phyloP scores from a whole-genome alignment of 2,329 filamentous ascomycete species.

The Clonostachys rosea region DNA sequence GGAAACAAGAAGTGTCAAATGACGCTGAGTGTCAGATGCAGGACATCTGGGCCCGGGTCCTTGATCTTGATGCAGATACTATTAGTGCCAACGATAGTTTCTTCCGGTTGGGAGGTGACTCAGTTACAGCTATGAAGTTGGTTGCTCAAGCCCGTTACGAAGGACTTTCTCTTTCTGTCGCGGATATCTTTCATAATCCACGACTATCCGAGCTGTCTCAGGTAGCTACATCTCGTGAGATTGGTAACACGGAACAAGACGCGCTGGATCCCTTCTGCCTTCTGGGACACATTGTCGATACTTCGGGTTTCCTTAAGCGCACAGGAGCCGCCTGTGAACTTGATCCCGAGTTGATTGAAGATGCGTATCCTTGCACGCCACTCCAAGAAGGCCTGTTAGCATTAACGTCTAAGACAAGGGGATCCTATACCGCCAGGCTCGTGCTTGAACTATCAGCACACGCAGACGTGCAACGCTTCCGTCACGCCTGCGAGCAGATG shows the following conservation, averaged over 20 bases:
- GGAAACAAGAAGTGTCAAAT: neutral
- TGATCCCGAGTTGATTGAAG: conserved; percentile 10
- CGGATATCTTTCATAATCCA: conserved; percentile 36
- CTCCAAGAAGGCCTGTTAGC: conserved; percentile 24
- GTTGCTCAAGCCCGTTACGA: conserved; percentile 10
- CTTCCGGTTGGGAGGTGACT: conserved; percentile 39
- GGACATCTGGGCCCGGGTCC: neutral
- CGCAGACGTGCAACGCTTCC: conserved; percentile 6
- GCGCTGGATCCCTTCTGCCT: neutral
- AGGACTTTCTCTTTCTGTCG: conserved; percentile 35
- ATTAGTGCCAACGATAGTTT: conserved; percentile 32
- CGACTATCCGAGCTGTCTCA: conserved; percentile 15
- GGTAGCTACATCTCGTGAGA: neutral
- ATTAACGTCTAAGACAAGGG: neutral
- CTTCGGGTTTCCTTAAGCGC: conserved; percentile 4
- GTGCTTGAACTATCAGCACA: neutral
- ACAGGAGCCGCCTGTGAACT: conserved; percentile 7
- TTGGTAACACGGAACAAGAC: neutral
- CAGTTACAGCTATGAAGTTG: conserved; percentile 36
- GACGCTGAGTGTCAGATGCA: neutral
- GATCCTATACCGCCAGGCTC: neutral
- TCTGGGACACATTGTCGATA: too few species aligned
- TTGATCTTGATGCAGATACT: conserved; percentile 2
- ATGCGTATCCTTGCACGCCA: conserved; percentile 26
- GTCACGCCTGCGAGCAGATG: conserved; percentile 5